Evolutionary conservation across 768 basidiomycete genomes (phyloP).

Genomic region (Phallus indusiatus): DNA sequence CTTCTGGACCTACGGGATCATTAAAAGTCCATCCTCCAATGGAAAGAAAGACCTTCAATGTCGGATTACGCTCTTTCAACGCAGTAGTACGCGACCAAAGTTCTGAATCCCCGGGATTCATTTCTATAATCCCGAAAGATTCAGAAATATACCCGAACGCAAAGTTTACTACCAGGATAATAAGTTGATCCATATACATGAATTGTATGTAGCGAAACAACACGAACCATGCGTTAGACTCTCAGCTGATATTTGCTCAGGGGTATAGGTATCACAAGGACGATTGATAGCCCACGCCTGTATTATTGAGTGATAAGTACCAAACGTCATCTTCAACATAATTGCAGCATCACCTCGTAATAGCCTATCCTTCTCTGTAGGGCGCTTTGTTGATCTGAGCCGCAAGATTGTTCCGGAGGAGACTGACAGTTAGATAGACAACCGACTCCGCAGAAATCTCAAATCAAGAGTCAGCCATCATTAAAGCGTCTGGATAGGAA

Average conservation of each 20-base stretch:
- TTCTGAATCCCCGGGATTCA: not conserved
- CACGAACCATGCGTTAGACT: not conserved
- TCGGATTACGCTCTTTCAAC: not conserved
- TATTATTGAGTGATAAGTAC: not conserved
- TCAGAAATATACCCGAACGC: not conserved
- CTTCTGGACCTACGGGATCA: not conserved
- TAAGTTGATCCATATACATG: too few species aligned
- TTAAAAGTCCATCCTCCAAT: conserved; percentile 10
- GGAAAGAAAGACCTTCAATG: not conserved
- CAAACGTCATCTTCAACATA: not conserved
- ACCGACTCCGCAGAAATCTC: not conserved
- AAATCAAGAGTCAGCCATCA: too few species aligned
- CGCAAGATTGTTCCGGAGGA: not conserved
- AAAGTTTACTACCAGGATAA: not conserved
- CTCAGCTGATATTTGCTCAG: not conserved
- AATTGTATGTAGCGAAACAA: too few species aligned
- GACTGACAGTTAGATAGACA: not conserved
- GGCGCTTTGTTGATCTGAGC: not conserved
- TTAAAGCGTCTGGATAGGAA: too few species aligned
- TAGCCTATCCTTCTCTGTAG: not conserved
- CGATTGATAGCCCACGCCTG: not conserved
- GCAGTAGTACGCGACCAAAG: conserved; percentile 2
- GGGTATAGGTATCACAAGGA: not conserved
- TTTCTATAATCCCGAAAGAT: not conserved
- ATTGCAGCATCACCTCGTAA: not conserved